Evolutionary conservation across 345 rosid genomes (phyloP).

Genomic region (Citrus trifoliata): DNA sequence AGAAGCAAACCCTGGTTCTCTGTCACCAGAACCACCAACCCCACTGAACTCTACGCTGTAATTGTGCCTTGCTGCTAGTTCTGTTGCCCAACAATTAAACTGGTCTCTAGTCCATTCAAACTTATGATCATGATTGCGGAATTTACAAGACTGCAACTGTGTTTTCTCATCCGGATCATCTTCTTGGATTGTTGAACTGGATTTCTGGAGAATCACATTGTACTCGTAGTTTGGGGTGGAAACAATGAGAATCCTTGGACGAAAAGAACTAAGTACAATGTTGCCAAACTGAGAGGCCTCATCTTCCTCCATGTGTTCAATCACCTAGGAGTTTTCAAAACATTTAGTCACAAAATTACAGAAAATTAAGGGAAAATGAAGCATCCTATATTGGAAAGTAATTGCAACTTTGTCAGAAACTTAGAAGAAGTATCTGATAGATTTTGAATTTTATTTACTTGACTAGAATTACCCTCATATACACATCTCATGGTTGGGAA

Average conservation of each 20-base stretch:
- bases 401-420: not conserved
- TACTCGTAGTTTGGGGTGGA: conserved; percentile 97
- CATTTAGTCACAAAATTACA: not conserved
- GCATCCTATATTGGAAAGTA: not conserved
- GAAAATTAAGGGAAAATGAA: not conserved
- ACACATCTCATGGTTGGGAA: not conserved
- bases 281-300: conserved; percentile 69
- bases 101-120: conserved; percentile 97
- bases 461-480: not conserved
- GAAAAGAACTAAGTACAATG: conserved; percentile 52
- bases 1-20: conserved; percentile 85
- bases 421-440: not conserved
- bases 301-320: conserved; percentile 97
- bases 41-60: conserved; percentile 83
- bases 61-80: conserved; percentile 50
- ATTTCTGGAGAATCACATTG: conserved; percentile 72
- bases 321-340: conserved; percentile 48
- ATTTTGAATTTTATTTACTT: not conserved
- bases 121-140: conserved; percentile 95
- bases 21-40: conserved; percentile 73
- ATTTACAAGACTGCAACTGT: conserved; percentile 46
- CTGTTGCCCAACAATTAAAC: conserved; percentile 68
- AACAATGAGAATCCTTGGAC: conserved; percentile 65
- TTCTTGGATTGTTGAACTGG: conserved; percentile 42
- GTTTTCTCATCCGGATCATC: conserved; percentile 51